These are phyloP conservation scores for Chimonanthus praecox DNA, from an alignment of 164 flowering plant species.

Conservation along the genomic window DNA sequence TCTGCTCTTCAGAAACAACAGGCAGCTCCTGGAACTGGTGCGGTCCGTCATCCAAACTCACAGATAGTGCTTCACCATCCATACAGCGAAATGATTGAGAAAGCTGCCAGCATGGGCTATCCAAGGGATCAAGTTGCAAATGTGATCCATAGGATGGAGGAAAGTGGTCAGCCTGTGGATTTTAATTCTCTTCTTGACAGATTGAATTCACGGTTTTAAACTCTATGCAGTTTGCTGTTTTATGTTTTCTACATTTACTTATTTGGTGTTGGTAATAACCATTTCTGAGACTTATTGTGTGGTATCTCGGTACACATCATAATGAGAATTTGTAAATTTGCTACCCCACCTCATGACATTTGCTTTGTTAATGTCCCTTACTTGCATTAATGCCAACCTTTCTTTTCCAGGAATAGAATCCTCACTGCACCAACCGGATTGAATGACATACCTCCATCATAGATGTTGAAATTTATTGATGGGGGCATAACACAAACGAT, in stretches of 20 bases:
- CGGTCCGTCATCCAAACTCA: slow-evolving; percentile 39
- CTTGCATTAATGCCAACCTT: background rate
- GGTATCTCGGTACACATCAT: background rate
- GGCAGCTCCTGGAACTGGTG: slow-evolving; percentile 19
- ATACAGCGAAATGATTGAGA: slow-evolving; percentile 70
- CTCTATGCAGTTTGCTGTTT: background rate
- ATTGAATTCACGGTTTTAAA: slow-evolving; percentile 42
- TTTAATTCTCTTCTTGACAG: slow-evolving; percentile 83
- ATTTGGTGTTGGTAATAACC: background rate
- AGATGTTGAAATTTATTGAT: too few species aligned
- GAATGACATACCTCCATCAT: background rate
- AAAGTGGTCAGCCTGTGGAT: slow-evolving; percentile 76
- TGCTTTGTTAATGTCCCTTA: too few species aligned
- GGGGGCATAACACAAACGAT: too few species aligned
- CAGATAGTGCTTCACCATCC: slow-evolving; percentile 59
- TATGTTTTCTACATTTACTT: background rate
- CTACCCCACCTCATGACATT: too few species aligned
- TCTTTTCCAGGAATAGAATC: background rate
- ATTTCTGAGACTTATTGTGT: background rate
- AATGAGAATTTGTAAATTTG: background rate
- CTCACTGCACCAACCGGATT: background rate
- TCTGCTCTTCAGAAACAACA: slow-evolving; percentile 36
- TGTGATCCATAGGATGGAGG: slow-evolving; percentile 79
- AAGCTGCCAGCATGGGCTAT: slow-evolving; percentile 84
- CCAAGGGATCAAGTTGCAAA: slow-evolving; percentile 61